phyloP scores from a whole-genome alignment of 169 alveolate species.

The Plasmodium malariae region DNA sequence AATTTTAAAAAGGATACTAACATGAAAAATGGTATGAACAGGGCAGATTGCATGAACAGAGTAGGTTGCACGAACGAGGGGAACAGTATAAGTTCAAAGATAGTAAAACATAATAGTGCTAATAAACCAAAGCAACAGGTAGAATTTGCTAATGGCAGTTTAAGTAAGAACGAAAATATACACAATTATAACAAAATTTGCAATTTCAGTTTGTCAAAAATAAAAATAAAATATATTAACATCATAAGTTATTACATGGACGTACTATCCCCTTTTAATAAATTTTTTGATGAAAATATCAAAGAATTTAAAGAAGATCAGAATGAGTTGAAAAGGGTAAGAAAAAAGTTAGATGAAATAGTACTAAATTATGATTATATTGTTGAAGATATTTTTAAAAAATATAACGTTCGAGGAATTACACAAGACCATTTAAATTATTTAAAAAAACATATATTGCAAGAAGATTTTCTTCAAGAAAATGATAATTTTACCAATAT shows the following conservation, averaged over 20 bases:
- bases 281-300: conserved; percentile 5
- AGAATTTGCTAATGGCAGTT: too few relatives aligned
- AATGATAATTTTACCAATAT: background rate
- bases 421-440: background rate
- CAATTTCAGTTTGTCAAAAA: background rate
- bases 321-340: conserved; percentile 6
- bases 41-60: too few relatives aligned
- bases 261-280: conserved; percentile 36
- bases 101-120: too few relatives aligned
- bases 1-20: conserved; percentile 1
- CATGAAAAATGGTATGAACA: too few relatives aligned
- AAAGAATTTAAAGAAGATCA: background rate
- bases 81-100: too few relatives aligned
- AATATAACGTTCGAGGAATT: conserved; percentile 9
- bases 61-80: too few relatives aligned
- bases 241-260: conserved; percentile 61
- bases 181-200: too few relatives aligned
- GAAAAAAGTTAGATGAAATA: conserved; percentile 37
- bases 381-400: conserved; percentile 28
- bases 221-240: conserved; percentile 30
- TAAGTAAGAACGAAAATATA: too few relatives aligned
- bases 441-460: conserved; percentile 15
- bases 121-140: too few relatives aligned
- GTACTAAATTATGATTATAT: conserved; percentile 49
- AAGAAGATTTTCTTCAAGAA: conserved; percentile 16